Conservation (phyloP, 2,329 filamentous ascomycete species). For the Ceratocystis albifundus region DNA sequence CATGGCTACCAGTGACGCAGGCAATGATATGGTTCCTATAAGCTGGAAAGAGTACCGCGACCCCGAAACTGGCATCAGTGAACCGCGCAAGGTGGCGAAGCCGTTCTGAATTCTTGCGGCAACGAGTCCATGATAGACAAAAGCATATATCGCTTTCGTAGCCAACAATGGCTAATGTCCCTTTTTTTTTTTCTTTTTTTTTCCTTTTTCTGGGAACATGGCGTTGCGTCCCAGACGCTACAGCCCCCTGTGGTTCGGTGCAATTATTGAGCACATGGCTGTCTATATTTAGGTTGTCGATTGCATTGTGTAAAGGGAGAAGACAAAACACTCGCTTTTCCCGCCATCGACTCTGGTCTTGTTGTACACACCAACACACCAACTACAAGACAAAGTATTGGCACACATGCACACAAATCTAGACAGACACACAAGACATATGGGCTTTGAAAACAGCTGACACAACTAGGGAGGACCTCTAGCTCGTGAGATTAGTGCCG, state of each 20-base stretch:
- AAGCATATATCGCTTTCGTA: not conserved
- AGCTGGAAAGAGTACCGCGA: conserved; percentile 95
- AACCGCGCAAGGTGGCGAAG: conserved; percentile 86
- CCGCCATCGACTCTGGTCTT: not conserved
- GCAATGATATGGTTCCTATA: conserved; percentile 82
- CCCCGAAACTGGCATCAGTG: conserved; percentile 60
- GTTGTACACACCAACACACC: not conserved
- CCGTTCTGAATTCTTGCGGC: conserved; percentile 51
- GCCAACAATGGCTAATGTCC: not conserved
- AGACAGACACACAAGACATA: not conserved
- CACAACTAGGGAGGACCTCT: not conserved
- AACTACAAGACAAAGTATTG: not conserved
- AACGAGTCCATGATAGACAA: not conserved
- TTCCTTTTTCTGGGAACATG: not conserved
- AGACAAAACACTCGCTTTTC: not conserved
- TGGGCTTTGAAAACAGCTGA: not conserved
- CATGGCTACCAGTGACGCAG: conserved; percentile 77
- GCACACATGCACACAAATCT: not conserved
- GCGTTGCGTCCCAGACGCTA: not conserved
- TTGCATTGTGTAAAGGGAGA: conserved; percentile 2
- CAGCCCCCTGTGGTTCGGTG: not conserved
- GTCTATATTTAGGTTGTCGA: conserved; percentile 6
- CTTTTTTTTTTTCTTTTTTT: not conserved
- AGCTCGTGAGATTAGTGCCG: not conserved
- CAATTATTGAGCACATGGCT: not conserved